A percentile compares a stretch with the other conserved stretches of the same genome.
phyloP scores from a whole-genome alignment of 805 yeast species.

The Wickerhamiella qilinensis region DNA sequence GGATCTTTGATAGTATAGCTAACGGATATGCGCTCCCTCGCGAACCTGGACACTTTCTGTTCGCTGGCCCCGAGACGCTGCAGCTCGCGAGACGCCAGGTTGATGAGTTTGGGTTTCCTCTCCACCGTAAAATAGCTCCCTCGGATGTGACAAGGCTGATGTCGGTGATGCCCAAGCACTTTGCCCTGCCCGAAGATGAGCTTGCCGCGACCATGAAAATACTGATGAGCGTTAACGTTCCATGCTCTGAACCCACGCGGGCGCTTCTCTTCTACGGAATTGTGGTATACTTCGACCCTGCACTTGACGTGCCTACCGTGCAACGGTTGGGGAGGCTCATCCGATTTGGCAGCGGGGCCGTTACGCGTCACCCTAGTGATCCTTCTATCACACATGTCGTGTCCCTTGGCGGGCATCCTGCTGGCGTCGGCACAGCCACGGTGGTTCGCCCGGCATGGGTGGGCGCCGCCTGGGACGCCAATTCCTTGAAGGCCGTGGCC shows the following conservation, averaged over 20 bases:
- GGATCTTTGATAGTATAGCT: conserved; percentile 55
- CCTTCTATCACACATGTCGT: conserved; percentile 2
- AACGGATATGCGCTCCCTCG: conserved; percentile 29
- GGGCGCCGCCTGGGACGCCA: too few species aligned
- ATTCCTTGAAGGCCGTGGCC: too few species aligned
- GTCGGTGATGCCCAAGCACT: conserved; percentile 2
- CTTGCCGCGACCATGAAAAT: background rate
- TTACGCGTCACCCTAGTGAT: background rate
- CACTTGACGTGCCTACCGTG: background rate
- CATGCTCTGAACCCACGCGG: background rate
- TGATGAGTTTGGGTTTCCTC: conserved; percentile 54
- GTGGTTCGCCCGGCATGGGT: too few species aligned
- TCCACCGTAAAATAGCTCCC: conserved; percentile 21
- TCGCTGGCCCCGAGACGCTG: conserved; percentile 20
- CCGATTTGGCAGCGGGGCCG: conserved; percentile 1
- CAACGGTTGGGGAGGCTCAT: background rate
- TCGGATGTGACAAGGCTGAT: conserved; percentile 14
- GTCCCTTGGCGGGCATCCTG: too few species aligned
- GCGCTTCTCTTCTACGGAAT: conserved; percentile 2
- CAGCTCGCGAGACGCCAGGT: conserved; percentile 20
- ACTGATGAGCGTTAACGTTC: background rate
- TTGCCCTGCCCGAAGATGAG: background rate
- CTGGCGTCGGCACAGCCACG: too few species aligned
- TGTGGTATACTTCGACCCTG: conserved; percentile 1
- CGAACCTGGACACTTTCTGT: conserved; percentile 44